Percentiles rank a stretch among this genome's conserved stretches.
Evolutionary conservation across 2,329 filamentous ascomycete genomes (phyloP).

Genomic region (Nothophaeocryptopus gaeumannii): DNA sequence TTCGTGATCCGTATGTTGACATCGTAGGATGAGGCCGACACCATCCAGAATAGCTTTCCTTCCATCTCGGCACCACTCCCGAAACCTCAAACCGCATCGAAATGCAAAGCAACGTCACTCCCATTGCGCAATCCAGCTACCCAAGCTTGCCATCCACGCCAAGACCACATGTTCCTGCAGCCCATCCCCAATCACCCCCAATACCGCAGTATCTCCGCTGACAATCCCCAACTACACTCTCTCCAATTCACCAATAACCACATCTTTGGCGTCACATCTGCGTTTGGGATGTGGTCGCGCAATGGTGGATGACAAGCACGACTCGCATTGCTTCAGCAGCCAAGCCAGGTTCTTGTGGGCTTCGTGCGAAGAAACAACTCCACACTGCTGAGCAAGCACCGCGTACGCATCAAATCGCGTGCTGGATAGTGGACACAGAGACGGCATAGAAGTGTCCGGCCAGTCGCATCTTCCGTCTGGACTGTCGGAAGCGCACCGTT

Average conservation of each 20-base stretch:
- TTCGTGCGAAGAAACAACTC: neutral
- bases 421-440: neutral
- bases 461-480: neutral
- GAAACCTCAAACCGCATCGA: too few species aligned
- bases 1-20: too few species aligned
- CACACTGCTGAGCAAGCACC: neutral
- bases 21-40: too few species aligned
- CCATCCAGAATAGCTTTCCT: too few species aligned
- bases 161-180: slow-evolving; percentile 9
- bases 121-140: slow-evolving; percentile 25
- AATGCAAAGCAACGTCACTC: too few species aligned
- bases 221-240: neutral
- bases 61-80: too few species aligned
- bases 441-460: neutral
- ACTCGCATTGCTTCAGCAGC: slow-evolving; percentile 1
- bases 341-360: neutral
- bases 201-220: slow-evolving; percentile 5
- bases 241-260: neutral
- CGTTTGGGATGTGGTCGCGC: slow-evolving; percentile 7
- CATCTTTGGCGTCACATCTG: neutral
- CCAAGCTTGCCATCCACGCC: slow-evolving; percentile 26
- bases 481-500: neutral
- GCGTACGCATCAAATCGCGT: neutral
- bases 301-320: slow-evolving; percentile 17
- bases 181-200: slow-evolving; percentile 7